Conservation (phyloP, 306 rosid species). For the Ormosia emarginata region DNA sequence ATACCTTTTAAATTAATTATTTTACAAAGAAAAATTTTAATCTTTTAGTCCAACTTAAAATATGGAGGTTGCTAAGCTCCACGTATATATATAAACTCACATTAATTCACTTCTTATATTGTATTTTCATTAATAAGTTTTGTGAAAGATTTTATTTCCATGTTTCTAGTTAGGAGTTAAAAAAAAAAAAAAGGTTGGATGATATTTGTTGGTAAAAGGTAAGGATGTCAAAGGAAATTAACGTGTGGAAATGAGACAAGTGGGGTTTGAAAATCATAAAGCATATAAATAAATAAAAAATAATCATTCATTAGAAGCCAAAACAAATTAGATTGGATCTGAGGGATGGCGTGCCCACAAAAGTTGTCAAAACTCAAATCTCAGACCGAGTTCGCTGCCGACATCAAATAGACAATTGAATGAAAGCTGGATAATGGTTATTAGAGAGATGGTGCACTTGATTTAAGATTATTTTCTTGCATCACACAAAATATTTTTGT, state of each 20-base stretch:
- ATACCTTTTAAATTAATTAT: too few relatives aligned
- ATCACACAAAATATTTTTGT: neutral
- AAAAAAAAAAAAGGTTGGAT: neutral
- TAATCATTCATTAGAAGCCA: neutral
- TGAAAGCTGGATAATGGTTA: neutral
- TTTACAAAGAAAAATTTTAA: too few relatives aligned
- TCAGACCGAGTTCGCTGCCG: conserved; percentile 11
- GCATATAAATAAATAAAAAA: neutral
- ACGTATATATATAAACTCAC: too few relatives aligned
- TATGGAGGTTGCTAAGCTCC: too few relatives aligned
- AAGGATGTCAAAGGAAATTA: neutral
- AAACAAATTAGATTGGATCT: neutral
- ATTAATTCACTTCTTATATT: neutral
- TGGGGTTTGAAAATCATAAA: neutral
- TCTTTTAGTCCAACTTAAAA: too few relatives aligned
- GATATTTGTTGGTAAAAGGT: neutral
- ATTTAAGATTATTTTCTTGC: neutral
- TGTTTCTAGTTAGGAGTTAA: too few relatives aligned
- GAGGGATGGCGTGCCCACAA: neutral
- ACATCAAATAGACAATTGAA: neutral
- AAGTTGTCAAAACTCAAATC: neutral
- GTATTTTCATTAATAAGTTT: too few relatives aligned
- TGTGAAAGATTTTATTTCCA: too few relatives aligned
- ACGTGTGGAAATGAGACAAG: neutral
- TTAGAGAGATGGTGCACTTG: neutral